phyloP scores from a whole-genome alignment of 2,329 filamentous ascomycete genomes.

The Colletotrichum kahawae region DNA sequence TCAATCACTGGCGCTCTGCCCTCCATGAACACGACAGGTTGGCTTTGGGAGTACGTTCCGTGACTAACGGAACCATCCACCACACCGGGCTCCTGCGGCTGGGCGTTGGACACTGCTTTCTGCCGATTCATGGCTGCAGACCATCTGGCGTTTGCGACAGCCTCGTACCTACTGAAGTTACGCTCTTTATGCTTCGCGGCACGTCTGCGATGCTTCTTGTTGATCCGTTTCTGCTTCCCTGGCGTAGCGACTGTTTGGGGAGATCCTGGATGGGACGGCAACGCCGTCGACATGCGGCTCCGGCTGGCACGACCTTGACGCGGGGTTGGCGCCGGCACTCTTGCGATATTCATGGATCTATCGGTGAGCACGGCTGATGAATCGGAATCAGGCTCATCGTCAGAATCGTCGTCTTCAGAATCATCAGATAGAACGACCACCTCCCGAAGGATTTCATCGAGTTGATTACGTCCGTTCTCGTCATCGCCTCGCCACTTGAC shows the following conservation, averaged over 20 bases:
- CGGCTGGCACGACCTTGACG: not conserved
- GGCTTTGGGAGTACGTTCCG: conserved; percentile 5
- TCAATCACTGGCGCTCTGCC: not conserved
- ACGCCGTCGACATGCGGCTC: conserved; percentile 6
- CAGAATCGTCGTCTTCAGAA: conserved; percentile 43
- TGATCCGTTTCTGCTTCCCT: not conserved
- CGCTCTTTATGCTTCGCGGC: conserved; percentile 8
- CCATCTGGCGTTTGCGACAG: conserved; percentile 17
- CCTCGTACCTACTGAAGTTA: conserved; percentile 21
- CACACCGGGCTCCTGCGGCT: not conserved
- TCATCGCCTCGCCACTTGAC: conserved; percentile 77
- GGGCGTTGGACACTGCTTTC: not conserved
- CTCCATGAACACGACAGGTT: not conserved
- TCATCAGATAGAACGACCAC: conserved; percentile 70
- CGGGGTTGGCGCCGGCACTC: not conserved
- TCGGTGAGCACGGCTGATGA: conserved; percentile 29
- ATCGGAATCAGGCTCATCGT: conserved; percentile 37
- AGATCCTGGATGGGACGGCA: conserved; percentile 8
- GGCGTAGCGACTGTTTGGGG: not conserved
- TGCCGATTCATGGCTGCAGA: conserved; percentile 7
- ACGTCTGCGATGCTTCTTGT: conserved; percentile 7
- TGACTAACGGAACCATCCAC: conserved; percentile 13
- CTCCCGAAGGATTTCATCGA: conserved; percentile 70
- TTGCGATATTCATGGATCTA: not conserved
- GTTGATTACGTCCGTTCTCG: conserved; percentile 69